These are phyloP conservation scores for Amyloporia xantha DNA, from an alignment of 768 basidiomycete species.

Conservation along the genomic window DNA sequence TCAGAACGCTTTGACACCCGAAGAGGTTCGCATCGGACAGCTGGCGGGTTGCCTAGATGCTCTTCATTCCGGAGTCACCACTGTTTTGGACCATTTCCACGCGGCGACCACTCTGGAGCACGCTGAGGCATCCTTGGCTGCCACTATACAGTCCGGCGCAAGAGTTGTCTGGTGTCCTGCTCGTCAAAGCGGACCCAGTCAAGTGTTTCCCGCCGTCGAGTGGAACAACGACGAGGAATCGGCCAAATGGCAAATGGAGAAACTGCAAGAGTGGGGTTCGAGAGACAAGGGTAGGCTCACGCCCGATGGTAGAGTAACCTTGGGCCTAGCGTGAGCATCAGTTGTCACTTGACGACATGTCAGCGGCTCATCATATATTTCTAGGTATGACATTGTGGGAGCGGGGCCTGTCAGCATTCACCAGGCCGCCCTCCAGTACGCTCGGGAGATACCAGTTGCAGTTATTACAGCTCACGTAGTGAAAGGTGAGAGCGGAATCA, in stretches of 20 bases:
- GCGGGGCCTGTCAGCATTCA: slow-evolving; percentile 10
- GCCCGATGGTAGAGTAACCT: slow-evolving; percentile 21
- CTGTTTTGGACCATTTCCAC: slow-evolving; percentile 27
- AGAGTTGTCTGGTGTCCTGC: slow-evolving; percentile 23
- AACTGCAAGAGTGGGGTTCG: slow-evolving; percentile 17
- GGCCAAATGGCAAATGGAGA: slow-evolving; percentile 18
- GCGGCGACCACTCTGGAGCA: slow-evolving; percentile 19
- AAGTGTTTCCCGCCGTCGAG: slow-evolving; percentile 13
- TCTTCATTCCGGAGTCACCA: slow-evolving; percentile 26
- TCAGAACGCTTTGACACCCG: slow-evolving; percentile 19
- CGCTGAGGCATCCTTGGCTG: slow-evolving; percentile 18
- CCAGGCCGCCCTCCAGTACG: slow-evolving; percentile 16
- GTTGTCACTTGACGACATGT: background rate
- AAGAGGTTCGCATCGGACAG: slow-evolving; percentile 24
- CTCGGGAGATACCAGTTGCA: slow-evolving; percentile 15
- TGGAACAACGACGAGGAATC: slow-evolving; percentile 18
- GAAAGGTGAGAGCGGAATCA: slow-evolving; percentile 14
- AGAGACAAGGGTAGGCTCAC: slow-evolving; percentile 18
- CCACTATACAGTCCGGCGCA: slow-evolving; percentile 22
- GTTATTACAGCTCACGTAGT: slow-evolving; percentile 24
- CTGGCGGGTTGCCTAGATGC: slow-evolving; percentile 27
- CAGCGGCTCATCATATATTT: background rate
- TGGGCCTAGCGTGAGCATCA: slow-evolving; percentile 21
- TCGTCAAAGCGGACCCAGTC: slow-evolving; percentile 20
- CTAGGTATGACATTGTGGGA: slow-evolving; percentile 21